phyloP scores from a whole-genome alignment of 73 alveolate genomes.

The Tetrahymena malaccensis region DNA sequence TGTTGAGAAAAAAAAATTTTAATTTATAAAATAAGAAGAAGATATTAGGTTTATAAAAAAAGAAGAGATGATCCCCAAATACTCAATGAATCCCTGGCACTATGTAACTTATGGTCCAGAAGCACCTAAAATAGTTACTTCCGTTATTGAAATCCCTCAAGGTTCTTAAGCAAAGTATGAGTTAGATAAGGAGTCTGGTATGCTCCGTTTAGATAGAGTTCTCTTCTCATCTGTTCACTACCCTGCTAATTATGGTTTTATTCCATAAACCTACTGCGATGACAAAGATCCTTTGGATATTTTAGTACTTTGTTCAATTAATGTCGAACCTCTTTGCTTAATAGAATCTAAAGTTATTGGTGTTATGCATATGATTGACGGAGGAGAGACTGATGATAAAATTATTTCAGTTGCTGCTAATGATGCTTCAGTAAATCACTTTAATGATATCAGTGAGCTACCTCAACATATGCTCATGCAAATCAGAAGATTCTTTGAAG shows the following conservation, averaged over 20 bases:
- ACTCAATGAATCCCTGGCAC: slow-evolving; percentile 44
- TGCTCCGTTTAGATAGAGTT: slow-evolving; percentile 35
- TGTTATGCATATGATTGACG: slow-evolving; percentile 43
- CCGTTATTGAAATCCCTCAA: slow-evolving; percentile 40
- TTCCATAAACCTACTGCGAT: slow-evolving; percentile 43
- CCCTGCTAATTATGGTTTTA: slow-evolving; percentile 51
- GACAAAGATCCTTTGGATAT: slow-evolving; percentile 45
- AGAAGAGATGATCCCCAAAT: slow-evolving; percentile 1
- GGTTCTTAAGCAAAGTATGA: slow-evolving; percentile 48
- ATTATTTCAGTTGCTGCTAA: slow-evolving; percentile 30
- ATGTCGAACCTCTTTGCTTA: slow-evolving; percentile 38
- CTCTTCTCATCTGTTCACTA: slow-evolving; percentile 43
- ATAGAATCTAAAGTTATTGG: slow-evolving; percentile 36
- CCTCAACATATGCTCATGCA: slow-evolving; percentile 13
- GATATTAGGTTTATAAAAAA: neutral
- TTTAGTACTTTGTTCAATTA: slow-evolving; percentile 26
- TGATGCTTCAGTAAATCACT: slow-evolving; percentile 6
- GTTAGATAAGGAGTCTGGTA: slow-evolving; percentile 41
- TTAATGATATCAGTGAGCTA: slow-evolving; percentile 20
- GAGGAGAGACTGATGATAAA: slow-evolving; percentile 43
- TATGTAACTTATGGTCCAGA: slow-evolving; percentile 30
- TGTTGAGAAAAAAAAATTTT: neutral
- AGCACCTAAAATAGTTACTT: slow-evolving; percentile 8
- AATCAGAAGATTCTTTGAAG: slow-evolving; percentile 42
- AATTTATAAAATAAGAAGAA: neutral